These are phyloP conservation scores for Huntiella moniliformis DNA, from an alignment of 2,329 filamentous ascomycete genomes.

Conservation along the genomic window DNA sequence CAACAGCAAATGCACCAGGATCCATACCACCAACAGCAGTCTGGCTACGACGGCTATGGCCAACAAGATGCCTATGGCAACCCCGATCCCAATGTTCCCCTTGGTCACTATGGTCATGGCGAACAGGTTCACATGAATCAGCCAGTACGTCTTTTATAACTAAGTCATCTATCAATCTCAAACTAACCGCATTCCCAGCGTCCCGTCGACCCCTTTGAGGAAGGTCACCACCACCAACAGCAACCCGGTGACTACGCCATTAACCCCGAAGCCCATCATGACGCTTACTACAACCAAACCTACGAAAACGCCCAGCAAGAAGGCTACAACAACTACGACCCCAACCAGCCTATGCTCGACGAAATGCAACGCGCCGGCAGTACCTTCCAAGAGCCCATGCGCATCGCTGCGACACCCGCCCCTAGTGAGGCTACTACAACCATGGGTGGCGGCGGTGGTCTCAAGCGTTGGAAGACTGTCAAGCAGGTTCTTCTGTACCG, in stretches of 20 bases:
- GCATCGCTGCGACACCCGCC: slow-evolving; percentile 18
- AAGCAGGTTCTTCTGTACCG: slow-evolving; percentile 97
- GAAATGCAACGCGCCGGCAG: slow-evolving; percentile 33
- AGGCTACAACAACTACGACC: slow-evolving; percentile 43
- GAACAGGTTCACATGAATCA: slow-evolving; percentile 71
- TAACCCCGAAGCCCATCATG: slow-evolving; percentile 70
- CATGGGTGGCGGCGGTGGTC: slow-evolving; percentile 19
- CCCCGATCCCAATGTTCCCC: slow-evolving; percentile 6
- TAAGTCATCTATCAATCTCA: not conserved
- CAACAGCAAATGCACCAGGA: slow-evolving; percentile 1
- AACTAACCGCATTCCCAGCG: slow-evolving; percentile 20
- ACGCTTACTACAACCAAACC: slow-evolving; percentile 67
- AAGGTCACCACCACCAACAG: slow-evolving; percentile 27
- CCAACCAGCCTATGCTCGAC: slow-evolving; percentile 58
- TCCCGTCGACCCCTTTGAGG: slow-evolving; percentile 31
- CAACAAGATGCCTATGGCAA: not conserved
- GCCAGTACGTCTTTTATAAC: slow-evolving; percentile 40
- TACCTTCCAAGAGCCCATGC: slow-evolving; percentile 30
- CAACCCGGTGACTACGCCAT: slow-evolving; percentile 49
- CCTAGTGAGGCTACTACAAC: slow-evolving; percentile 6
- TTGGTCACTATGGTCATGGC: slow-evolving; percentile 26
- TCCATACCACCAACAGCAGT: slow-evolving; percentile 27
- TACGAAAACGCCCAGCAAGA: slow-evolving; percentile 39
- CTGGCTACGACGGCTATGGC: slow-evolving; percentile 7
- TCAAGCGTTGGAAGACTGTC: slow-evolving; percentile 92